Evolutionary conservation across 805 yeast genomes (phyloP), one percentile per base, ranked within the genome.

Genomic region (Isabelozyma heimii): DNA sequence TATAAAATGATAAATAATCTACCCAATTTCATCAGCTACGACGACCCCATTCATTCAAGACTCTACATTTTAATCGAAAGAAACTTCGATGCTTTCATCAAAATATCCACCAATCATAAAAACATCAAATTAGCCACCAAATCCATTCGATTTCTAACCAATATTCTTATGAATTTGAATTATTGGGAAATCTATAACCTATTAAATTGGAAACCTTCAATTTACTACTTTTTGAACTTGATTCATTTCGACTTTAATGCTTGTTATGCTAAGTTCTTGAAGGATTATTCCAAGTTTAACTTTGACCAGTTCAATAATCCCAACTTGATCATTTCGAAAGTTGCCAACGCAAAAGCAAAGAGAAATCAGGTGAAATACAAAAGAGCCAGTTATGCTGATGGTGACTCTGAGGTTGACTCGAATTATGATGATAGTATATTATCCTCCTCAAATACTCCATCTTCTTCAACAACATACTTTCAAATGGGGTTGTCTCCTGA

Each of bases 151-250:
- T 72, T 70, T 48, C 59, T 74, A 47, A 72, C 77, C 16, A 58
- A 60, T 12, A 58, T 72, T 1, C 50, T 73, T 15, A 68, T 70
- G 74, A 54, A 54, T 38, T 55, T 71, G 40, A 73, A 73, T 52
- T 74, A 74, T 57, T 74, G 79, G 79, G 77, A 74, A 52, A 51
- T 74, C 20, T 73, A 72, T 57, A 73, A 71, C 44, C 57, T 74
- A 37, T 59, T 73, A 14, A 58, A 61, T 15, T 69, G 75, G 73
- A 71, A 72, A 49, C 77, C 78, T 1, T 65, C 74, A 5, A 67
- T 74, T 14, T 71, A 67, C 53, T 75, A 69, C 50, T 73, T 74
- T 46, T 56, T 74, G 40, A 52, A 53, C 5, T 57, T 74, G n/a
- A 71, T 74, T 17, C 63, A 69, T 16, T 70, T 72, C 51, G 74